Base-by-base conservation (phyloP, 2,329 filamentous ascomycete species). In the Colletotrichum sansevieriae region DNA sequence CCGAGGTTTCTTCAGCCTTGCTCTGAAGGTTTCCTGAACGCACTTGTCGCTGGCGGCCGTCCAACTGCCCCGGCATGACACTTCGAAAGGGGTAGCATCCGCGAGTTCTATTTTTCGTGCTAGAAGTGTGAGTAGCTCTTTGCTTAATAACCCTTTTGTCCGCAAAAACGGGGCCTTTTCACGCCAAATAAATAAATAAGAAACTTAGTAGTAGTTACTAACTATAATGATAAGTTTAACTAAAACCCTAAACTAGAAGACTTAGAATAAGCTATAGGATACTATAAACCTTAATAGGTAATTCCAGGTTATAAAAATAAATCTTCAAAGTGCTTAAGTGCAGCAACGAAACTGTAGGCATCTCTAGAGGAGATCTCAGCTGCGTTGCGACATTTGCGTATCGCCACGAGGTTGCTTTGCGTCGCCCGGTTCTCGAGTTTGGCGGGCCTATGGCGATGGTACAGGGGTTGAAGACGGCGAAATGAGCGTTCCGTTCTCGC, bases 401-500 rank as follows among this genome's bases (percentile, higher is more conserved):
- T 60, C 57, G 47, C 47, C 59, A 43, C 47, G 46, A 54, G 37
- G 15, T 35, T 15, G 3, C 59, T 44, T 15, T 13, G 20, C n/a
- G 13, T n/a, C 8, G 35, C 46, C 11, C 9, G 11, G 20, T 51
- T n/a, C 35, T 13, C 37, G 20, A 39, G 13, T 20, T 10, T 6
- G 33, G 29, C 29, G 44, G 44, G 18, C 46, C 44, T 12, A 41
- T 47, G 43, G 35, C 22, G 22, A 51, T 29, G 12, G 37, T 20
- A 29, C 57, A 60, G 44, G 57, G 57, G 18, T 60, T 22, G 54
- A 39, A 29, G 44, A 51, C 20, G 39, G 54, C 29, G 44, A 41
- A 25, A 60, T 51, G 57, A 60, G n/a, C 25, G 56, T 51, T 51
- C 51, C 18, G 57, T 49, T 22, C n/a, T 15, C 33, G 33, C n/a